Evolutionary conservation across 768 basidiomycete species (phyloP), one percentile per base, ranked within the genome.

Genomic region (Serendipita indica): DNA sequence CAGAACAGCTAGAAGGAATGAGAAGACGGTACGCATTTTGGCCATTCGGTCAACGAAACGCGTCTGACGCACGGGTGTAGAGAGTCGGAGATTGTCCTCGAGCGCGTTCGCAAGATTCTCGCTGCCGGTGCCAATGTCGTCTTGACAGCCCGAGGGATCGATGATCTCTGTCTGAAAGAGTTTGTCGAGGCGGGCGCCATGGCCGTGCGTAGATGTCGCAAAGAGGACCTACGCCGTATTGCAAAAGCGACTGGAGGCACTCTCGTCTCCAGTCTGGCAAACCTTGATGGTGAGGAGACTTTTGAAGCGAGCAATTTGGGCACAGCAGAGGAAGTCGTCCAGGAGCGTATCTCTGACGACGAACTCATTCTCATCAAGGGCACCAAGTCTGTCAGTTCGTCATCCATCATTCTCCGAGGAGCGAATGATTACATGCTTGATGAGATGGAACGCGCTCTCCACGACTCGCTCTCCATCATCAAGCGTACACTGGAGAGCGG

Each of bases 381-480:
- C 2, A 98, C 93, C 54, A 98, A 94, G 72, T 85, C 91, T 39
- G 93, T 98, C 67, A 92, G 74, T 73, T 93, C 91, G 22, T 77
- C 86, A 13, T 96, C 92, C 18, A 87, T 99, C 66, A 81, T 99
- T 60, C 76, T 99, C 60, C 81, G 96, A 58, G 96, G 96, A 43
- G 96, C 96, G 28, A 99, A 98, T 70, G 96, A 99, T 71, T 97
- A 94, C 70, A 92, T 97, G 88, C 74, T 98, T 65, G 96, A 99
- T 69, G 96, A 99, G 77, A 99, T 98, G 96, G 96, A 99, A 73
- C 77, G 96, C 49, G 86, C 90, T 0, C 70, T 98, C 64, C 94
- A 99, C 68, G 96, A 99, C 69, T 87, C 89, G 1, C 71, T 98
- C 62, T 94, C 89, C 28, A 79, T 96, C 65, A 90, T 97, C 74